Evolutionary conservation across 805 yeast species (phyloP), one percentile per base, ranked within the genome.

Genomic region (Yueomyces sinensis): DNA sequence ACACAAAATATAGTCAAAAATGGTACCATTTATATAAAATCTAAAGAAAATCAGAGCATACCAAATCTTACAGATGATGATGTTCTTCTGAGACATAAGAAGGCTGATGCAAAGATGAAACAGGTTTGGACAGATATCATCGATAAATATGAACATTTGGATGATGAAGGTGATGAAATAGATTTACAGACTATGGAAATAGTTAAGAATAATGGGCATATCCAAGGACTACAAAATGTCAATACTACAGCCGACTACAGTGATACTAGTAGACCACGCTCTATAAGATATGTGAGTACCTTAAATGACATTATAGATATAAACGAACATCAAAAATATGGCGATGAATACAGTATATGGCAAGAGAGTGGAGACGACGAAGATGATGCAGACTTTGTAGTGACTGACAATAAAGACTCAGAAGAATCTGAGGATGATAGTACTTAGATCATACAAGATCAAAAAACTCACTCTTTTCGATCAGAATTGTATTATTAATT

Each of bases 191-290:
- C 84, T 0, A 87, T 89, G 1, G 62, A 68, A 37, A 68, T 82
- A 2, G 52, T 75, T 2, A 68, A 61, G 23, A 86, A 82, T 45
- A 66, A 71, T 34, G 94, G 94, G 2, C 93, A 82, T 52, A 44
- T 82, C 17, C 55, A 68, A 37, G 24, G 24, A 22, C 11, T 22
- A 22, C 7, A 22, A 22, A 22, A 22, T 22, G 11, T 7, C 24
- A 22, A 22, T 22, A 25, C 28, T 9, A 9, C 6, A 25, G 6
- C 14, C 5, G 24, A 22, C 15, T 34, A 27, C 13, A 33, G 34
- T 17, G 38, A 28, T 11, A 20, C 7, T 20, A 11, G 11, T 7
- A 7, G 11, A 20, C 24, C 7, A 11, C 24, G 24, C 7, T 29
- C 32, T 17, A 44, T 43, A 3, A 37, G 41, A n/a, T 49, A 52